phyloP scores from a whole-genome alignment of 305 asterid genomes.

The Salvia sclarea region DNA sequence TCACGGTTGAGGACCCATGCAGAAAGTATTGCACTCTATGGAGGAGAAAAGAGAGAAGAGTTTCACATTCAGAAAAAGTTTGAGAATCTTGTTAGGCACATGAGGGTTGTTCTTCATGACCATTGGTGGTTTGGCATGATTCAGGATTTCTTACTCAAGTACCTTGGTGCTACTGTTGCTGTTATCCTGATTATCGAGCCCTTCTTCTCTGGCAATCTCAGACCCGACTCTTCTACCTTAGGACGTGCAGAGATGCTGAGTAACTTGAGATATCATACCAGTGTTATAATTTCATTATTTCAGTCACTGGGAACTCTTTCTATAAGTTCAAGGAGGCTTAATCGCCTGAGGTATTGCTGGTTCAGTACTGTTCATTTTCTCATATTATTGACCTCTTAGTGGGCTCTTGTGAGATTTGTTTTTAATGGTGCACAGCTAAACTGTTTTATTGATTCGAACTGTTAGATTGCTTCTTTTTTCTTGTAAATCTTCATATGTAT shows the following conservation, averaged over 20 bases:
- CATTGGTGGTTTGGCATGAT: slow-evolving; percentile 99
- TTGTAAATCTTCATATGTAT: background rate
- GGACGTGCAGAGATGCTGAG: slow-evolving; percentile 99
- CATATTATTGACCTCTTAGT: background rate
- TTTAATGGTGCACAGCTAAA: background rate
- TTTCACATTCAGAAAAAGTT: slow-evolving; percentile 89
- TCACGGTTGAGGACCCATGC: slow-evolving; percentile 97
- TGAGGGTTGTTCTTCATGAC: slow-evolving; percentile 90
- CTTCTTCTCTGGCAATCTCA: slow-evolving; percentile 86
- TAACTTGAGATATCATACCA: slow-evolving; percentile 97
- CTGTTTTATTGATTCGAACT: background rate
- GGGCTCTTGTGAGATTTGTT: background rate
- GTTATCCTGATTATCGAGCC: slow-evolving; percentile 98
- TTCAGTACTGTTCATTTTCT: slow-evolving; percentile 21
- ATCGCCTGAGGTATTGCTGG: slow-evolving; percentile 83
- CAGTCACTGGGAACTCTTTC: slow-evolving; percentile 98
- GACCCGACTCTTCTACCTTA: slow-evolving; percentile 91
- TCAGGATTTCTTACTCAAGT: slow-evolving; percentile 93
- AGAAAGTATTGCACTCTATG: slow-evolving; percentile 96
- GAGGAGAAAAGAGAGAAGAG: slow-evolving; percentile 95
- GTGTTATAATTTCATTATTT: slow-evolving; percentile 91
- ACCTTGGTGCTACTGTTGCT: slow-evolving; percentile 99
- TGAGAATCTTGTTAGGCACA: slow-evolving; percentile 71
- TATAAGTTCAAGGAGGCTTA: slow-evolving; percentile 91
- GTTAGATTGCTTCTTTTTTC: slow-evolving; percentile 8